phyloP scores from a whole-genome alignment of 129 eudicot species.

The Helichrysum umbraculigerum region DNA sequence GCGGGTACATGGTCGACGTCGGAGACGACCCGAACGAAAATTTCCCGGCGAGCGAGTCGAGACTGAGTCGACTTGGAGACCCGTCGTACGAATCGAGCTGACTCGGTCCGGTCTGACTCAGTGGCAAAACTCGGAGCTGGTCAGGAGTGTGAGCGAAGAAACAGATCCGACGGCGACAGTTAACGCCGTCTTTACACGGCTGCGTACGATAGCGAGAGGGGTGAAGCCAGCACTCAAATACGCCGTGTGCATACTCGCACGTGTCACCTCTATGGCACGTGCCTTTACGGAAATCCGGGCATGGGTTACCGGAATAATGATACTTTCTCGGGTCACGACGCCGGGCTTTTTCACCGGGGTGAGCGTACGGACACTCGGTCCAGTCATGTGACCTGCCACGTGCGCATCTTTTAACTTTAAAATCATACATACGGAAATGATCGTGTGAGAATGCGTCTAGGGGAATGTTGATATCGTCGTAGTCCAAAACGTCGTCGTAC shows the following conservation, averaged over 20 bases:
- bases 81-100: conserved; percentile 46
- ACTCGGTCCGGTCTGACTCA: conserved; percentile 16
- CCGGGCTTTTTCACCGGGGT: conserved; percentile 95
- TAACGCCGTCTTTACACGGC: conserved; percentile 91
- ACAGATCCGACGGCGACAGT: conserved; percentile 75
- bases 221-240: conserved; percentile 95
- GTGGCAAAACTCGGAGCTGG: conserved; percentile 64
- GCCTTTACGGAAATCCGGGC: conserved; percentile 86
- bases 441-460: conserved; percentile 69
- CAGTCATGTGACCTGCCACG: conserved; percentile 98
- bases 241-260: conserved; percentile 96
- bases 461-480: conserved; percentile 44
- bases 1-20: conserved; percentile 39
- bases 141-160: conserved; percentile 92
- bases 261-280: conserved; percentile 67
- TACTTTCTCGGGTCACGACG: conserved; percentile 81
- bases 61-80: conserved; percentile 41
- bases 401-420: conserved; percentile 71
- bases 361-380: conserved; percentile 98
- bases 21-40: conserved; percentile 33
- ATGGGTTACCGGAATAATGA: conserved; percentile 74
- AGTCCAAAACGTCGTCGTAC: conserved; percentile 40
- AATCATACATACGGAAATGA: conserved; percentile 81
- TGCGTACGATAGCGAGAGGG: conserved; percentile 90
- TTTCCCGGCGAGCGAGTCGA: conserved; percentile 30